These are phyloP conservation scores for Cryptococcus maquisensis DNA, from an alignment of 1,284 basidiomycete genomes.

Conservation along the genomic window DNA sequence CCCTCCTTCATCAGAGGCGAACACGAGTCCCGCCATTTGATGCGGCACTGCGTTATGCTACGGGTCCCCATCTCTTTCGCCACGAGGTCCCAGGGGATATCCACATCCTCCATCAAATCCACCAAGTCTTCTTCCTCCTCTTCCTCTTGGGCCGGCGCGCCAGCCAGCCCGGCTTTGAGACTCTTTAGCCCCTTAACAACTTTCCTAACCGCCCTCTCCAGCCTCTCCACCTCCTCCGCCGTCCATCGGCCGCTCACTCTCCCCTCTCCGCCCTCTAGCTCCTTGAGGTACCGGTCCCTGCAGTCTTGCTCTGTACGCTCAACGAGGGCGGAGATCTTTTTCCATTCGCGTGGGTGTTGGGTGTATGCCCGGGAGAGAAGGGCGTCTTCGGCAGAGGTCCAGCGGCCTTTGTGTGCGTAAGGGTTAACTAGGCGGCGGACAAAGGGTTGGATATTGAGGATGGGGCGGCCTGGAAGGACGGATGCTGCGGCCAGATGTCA, in stretches of 20 bases:
- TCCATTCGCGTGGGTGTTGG: slow-evolving; percentile 31
- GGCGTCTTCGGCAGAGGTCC: slow-evolving; percentile 37
- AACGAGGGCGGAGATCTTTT: slow-evolving; percentile 31
- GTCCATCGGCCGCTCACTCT: slow-evolving; percentile 18
- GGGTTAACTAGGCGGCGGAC: slow-evolving; percentile 39
- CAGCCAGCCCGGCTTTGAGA: neutral
- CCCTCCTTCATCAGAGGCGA: neutral
- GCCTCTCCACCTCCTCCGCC: slow-evolving; percentile 5
- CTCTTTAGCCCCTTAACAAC: slow-evolving; percentile 3
- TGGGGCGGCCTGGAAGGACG: slow-evolving; percentile 35
- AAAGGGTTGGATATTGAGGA: slow-evolving; percentile 34
- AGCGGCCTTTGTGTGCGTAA: slow-evolving; percentile 34
- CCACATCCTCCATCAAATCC: slow-evolving; percentile 1
- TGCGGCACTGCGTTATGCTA: slow-evolving; percentile 14
- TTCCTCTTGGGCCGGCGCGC: neutral
- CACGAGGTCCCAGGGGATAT: slow-evolving; percentile 11
- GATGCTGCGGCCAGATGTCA: slow-evolving; percentile 17
- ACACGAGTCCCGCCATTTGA: slow-evolving; percentile 10
- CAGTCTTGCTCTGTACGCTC: slow-evolving; percentile 38
- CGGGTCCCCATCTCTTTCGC: slow-evolving; percentile 14
- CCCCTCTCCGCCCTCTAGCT: slow-evolving; percentile 15
- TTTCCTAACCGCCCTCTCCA: slow-evolving; percentile 1
- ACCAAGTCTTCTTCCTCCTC: neutral
- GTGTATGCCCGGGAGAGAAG: slow-evolving; percentile 28
- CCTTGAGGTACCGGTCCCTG: slow-evolving; percentile 33